These are phyloP conservation scores for Backusella morwellensis DNA, from an alignment of 192 early-diverging fungal species.

Conservation along the genomic window DNA sequence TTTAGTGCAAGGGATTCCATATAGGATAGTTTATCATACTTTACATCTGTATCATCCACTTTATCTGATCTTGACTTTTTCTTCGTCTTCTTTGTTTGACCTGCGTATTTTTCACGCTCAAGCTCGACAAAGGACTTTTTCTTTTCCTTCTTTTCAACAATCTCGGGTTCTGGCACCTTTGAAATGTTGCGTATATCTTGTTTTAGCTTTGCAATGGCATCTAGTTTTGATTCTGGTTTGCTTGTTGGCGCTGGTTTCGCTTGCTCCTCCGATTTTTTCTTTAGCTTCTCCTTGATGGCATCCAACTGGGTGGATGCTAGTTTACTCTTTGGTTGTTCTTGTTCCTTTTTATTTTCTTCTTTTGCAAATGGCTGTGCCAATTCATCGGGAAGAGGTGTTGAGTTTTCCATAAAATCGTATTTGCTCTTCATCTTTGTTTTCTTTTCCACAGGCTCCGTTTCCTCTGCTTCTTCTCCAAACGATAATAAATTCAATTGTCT, in stretches of 20 bases:
- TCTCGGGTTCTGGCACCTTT: slow-evolving; percentile 30
- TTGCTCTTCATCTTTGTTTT: slow-evolving; percentile 63
- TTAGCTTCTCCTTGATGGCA: not conserved
- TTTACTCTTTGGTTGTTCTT: not conserved
- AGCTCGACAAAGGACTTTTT: slow-evolving; percentile 44
- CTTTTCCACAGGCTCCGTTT: slow-evolving; percentile 36
- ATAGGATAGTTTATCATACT: not conserved
- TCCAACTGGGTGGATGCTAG: not conserved
- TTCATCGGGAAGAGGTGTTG: slow-evolving; percentile 8
- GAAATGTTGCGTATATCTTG: slow-evolving; percentile 64
- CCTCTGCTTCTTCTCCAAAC: slow-evolving; percentile 84
- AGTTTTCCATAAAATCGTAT: slow-evolving; percentile 68
- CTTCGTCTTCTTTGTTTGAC: slow-evolving; percentile 15
- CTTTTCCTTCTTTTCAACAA: slow-evolving; percentile 30
- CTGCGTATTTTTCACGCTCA: slow-evolving; percentile 49
- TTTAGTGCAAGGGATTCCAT: no score
- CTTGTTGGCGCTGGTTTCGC: not conserved
- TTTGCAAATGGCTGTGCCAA: not conserved
- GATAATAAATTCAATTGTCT: slow-evolving; percentile 73
- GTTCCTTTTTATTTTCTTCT: not conserved
- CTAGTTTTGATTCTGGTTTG: not conserved
- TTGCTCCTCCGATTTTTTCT: slow-evolving; percentile 20
- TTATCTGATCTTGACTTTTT: slow-evolving; percentile 20
- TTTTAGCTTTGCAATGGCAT: slow-evolving; percentile 63
- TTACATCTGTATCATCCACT: slow-evolving; percentile 35